phyloP scores from a whole-genome alignment of 257 asterid genomes.

The Scutellaria baicalensis region DNA sequence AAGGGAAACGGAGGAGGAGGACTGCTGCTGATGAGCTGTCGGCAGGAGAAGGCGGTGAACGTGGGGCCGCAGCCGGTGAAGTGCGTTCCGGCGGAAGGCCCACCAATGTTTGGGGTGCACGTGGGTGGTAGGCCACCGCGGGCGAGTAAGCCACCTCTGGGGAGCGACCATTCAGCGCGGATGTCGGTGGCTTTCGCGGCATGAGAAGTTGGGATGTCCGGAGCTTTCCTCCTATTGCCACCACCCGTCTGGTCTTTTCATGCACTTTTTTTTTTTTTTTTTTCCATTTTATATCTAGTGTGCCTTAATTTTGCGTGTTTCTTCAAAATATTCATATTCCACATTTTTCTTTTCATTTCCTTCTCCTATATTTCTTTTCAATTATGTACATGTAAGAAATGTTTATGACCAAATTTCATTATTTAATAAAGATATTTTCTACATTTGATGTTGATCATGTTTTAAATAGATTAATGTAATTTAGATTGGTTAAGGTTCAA shows the following conservation, averaged over 20 bases:
- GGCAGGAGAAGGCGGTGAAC: slow-evolving; percentile 79
- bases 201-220: slow-evolving; percentile 25
- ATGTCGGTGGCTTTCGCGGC: slow-evolving; percentile 81
- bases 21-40: slow-evolving; percentile 56
- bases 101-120: slow-evolving; percentile 28
- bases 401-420: too few relatives aligned
- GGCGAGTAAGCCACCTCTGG: slow-evolving; percentile 42
- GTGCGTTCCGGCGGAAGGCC: slow-evolving; percentile 27
- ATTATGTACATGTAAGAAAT: too few relatives aligned
- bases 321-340: too few relatives aligned
- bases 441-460: too few relatives aligned
- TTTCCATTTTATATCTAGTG: not conserved
- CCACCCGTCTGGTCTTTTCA: not conserved
- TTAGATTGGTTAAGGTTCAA: too few relatives aligned
- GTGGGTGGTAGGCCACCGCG: slow-evolving; percentile 67
- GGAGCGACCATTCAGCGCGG: slow-evolving; percentile 49
- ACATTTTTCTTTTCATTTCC: too few relatives aligned
- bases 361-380: too few relatives aligned
- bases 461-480: too few relatives aligned
- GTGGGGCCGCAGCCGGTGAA: slow-evolving; percentile 75
- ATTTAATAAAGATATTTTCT: too few relatives aligned
- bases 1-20: slow-evolving; percentile 44
- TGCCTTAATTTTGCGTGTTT: too few relatives aligned
- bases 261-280: not conserved
- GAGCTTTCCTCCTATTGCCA: not conserved